Base-by-base conservation (phyloP, 2,329 filamentous ascomycete genomes). In the Penicillium sp. region DNA sequence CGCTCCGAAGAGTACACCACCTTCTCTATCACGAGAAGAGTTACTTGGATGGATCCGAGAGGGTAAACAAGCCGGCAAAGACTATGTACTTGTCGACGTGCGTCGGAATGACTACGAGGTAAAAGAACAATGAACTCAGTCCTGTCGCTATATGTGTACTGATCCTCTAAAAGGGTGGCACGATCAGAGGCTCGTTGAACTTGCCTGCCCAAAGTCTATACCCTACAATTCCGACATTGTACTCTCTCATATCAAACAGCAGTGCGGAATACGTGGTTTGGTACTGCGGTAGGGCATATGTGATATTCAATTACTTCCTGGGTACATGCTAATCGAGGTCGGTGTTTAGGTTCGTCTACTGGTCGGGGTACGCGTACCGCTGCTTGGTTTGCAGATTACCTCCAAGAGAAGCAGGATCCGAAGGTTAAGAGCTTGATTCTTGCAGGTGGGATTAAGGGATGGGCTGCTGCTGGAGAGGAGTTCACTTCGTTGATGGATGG, bases 321-420 rank as follows among this genome's bases (percentile, higher is more conserved):
- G 13, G 11, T 21, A 18, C 18, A 29, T 43, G 21, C 34, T 54
- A 16, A 48, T 27, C 8, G 14, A 5, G 5, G 1, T 40, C 27
- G 16, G 4, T 5, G 1, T 40, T 22, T 40, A 85, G 83, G 78
- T 2, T 85, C 83, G 1, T 84, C 80, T 1, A 58, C 59, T 2
- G 83, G 82, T 4, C 78, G 83, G 3, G 83, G 82, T 3, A 78
- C 74, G 2, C 75, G 83, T n/a, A 77, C 79, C 2, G 81, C 80
- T 1, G 76, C 74, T 7, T 85, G 82, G 82, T 80, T 85, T 61
- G 72, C 71, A 4, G 83, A 85, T 63, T 73, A 82, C 53, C 66
- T 85, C 29, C 63, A 67, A 3, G 70, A 77, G 1, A 64, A 75
- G 34, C 63, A 66, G 1, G 76, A 81, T 53, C 60, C 45, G 0